A percentile compares a stretch with the other conserved stretches of the same genome.
phyloP scores from a whole-genome alignment of 768 basidiomycete genomes.

The Suillus lakei region DNA sequence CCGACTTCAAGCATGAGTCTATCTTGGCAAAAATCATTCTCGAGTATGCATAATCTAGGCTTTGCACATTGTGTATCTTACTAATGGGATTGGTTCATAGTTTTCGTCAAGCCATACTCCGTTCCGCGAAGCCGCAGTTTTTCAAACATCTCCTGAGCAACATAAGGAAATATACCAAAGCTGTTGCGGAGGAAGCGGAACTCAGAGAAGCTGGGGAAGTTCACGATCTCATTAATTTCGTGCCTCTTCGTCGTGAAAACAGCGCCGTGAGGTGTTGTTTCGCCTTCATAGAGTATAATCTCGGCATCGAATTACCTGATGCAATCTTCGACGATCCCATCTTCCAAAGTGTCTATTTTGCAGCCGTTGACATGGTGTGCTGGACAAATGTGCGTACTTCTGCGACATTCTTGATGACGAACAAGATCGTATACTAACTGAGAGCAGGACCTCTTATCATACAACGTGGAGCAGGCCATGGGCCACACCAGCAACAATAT shows the following conservation, averaged over 20 bases:
- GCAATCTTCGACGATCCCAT: slow-evolving; percentile 59
- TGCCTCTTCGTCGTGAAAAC: slow-evolving; percentile 67
- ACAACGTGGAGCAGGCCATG: slow-evolving; percentile 71
- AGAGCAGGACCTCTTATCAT: slow-evolving; percentile 68
- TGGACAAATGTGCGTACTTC: slow-evolving; percentile 65
- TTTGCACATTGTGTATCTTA: background rate
- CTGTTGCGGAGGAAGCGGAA: slow-evolving; percentile 62
- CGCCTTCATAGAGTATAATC: slow-evolving; percentile 61
- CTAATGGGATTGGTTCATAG: slow-evolving; percentile 35
- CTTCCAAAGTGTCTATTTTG: slow-evolving; percentile 59
- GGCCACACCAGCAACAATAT: slow-evolving; percentile 71
- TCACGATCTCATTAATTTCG: slow-evolving; percentile 56
- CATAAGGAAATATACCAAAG: slow-evolving; percentile 58
- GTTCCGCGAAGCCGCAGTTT: slow-evolving; percentile 42
- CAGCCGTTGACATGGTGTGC: slow-evolving; percentile 68
- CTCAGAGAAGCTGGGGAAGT: slow-evolving; percentile 60
- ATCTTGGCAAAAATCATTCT: slow-evolving; percentile 59
- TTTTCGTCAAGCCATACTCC: slow-evolving; percentile 52
- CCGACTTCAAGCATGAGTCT: slow-evolving; percentile 58
- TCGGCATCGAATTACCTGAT: slow-evolving; percentile 68
- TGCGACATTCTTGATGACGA: background rate
- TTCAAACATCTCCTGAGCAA: slow-evolving; percentile 56
- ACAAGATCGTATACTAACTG: background rate
- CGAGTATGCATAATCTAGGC: slow-evolving; percentile 46
- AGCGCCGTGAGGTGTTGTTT: slow-evolving; percentile 72